A percentile compares a stretch with the other conserved stretches of the same genome.
Conservation (phyloP, 176 grass and related monocot species). For the Paspalum notatum region DNA sequence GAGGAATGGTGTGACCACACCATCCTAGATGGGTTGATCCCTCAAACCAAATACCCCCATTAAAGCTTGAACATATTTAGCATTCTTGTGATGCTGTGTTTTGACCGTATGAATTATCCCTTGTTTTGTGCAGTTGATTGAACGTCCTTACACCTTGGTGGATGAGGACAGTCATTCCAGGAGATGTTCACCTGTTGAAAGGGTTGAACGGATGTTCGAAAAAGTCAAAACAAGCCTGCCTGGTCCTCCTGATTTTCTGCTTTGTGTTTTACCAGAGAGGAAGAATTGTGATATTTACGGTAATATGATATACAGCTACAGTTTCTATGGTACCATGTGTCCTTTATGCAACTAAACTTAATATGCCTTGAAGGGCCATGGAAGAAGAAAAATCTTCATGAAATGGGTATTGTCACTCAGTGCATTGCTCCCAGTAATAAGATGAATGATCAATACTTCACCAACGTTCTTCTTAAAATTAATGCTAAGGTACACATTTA, state of each 20-base stretch:
- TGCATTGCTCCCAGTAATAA: slow-evolving; percentile 76
- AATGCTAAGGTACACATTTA: slow-evolving; percentile 81
- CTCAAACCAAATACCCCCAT: background rate
- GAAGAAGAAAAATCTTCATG: slow-evolving; percentile 97
- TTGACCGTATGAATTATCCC: slow-evolving; percentile 39
- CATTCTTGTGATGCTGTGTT: slow-evolving; percentile 24
- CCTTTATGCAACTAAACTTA: slow-evolving; percentile 21
- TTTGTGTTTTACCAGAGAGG: slow-evolving; percentile 88
- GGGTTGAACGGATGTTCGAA: slow-evolving; percentile 89
- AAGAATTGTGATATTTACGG: slow-evolving; percentile 94
- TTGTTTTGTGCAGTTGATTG: slow-evolving; percentile 61
- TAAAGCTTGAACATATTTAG: slow-evolving; percentile 27
- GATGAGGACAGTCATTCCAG: slow-evolving; percentile 77
- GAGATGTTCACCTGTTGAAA: slow-evolving; percentile 67
- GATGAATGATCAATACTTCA: slow-evolving; percentile 94
- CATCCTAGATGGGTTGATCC: background rate
- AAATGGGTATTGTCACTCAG: slow-evolving; percentile 87
- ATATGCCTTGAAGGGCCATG: slow-evolving; percentile 71
- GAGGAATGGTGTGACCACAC: background rate
- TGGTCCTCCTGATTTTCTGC: slow-evolving; percentile 71
- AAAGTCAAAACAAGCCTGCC: slow-evolving; percentile 69
- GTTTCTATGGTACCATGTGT: background rate
- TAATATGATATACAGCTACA: slow-evolving; percentile 31
- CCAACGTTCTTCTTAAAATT: slow-evolving; percentile 95
- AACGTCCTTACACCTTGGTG: slow-evolving; percentile 63